Percentiles rank a stretch among this genome's conserved stretches.
phyloP scores from a whole-genome alignment of 129 eudicot genomes.

The Sambucus nigra region DNA sequence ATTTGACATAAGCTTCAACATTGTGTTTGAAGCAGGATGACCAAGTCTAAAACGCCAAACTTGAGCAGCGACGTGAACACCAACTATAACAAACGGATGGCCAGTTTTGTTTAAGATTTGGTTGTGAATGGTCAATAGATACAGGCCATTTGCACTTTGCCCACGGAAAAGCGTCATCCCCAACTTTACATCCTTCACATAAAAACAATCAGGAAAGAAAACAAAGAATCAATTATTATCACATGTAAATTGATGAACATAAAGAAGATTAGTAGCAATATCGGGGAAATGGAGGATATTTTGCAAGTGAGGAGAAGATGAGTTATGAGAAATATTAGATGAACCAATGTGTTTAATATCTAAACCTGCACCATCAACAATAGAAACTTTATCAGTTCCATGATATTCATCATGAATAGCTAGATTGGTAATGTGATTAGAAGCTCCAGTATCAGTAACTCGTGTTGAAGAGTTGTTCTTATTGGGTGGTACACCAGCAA shows the following conservation, averaged over 20 bases:
- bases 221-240: not conserved
- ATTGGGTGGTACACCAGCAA: not conserved
- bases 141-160: not conserved
- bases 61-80: not conserved
- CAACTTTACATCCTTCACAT: not conserved
- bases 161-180: not conserved
- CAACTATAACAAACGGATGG: not conserved
- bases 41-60: slow-evolving; percentile 1
- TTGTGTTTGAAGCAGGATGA: not conserved
- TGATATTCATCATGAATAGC: not conserved
- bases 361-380: not conserved
- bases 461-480: not conserved
- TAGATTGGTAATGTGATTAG: not conserved
- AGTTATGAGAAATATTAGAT: not conserved
- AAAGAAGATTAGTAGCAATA: not conserved
- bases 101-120: too few species aligned
- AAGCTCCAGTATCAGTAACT: not conserved
- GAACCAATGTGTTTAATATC: not conserved
- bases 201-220: not conserved
- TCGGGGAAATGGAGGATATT: not conserved
- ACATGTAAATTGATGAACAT: not conserved
- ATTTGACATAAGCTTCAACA: not conserved
- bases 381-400: not conserved
- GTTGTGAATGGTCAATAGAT: not conserved
- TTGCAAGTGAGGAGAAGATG: not conserved